Percentiles rank a stretch among this genome's conserved stretches.
Evolutionary conservation across 75 land plant species (phyloP).

Genomic region (Pinus albicaulis): DNA sequence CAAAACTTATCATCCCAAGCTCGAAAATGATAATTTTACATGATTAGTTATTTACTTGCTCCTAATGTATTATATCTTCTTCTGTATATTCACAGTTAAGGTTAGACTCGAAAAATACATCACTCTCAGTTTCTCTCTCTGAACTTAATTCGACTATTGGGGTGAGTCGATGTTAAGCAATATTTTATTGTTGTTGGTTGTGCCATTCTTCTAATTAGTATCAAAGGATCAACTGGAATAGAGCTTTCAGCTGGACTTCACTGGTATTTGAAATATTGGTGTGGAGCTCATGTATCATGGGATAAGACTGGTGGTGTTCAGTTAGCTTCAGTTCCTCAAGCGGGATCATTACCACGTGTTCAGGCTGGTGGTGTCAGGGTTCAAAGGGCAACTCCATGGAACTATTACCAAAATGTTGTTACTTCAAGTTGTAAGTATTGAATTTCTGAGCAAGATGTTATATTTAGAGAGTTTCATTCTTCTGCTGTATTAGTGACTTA

Average conservation of each 20-base stretch:
- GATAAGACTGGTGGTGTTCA: slow-evolving; percentile 75
- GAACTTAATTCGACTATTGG: neutral
- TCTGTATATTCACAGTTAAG: neutral
- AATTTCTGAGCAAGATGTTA: neutral
- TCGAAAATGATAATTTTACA: neutral
- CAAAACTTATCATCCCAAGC: neutral
- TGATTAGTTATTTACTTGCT: neutral
- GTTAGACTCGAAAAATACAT: neutral
- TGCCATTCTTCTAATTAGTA: slow-evolving; percentile 27
- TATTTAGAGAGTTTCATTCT: neutral
- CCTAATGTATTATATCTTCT: neutral
- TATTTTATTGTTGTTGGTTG: neutral
- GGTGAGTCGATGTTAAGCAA: neutral
- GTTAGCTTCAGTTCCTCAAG: slow-evolving; percentile 52
- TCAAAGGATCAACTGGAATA: slow-evolving; percentile 65
- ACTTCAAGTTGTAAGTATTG: slow-evolving; percentile 64
- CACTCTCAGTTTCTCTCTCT: neutral
- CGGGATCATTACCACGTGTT: slow-evolving; percentile 56
- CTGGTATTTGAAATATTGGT: slow-evolving; percentile 79
- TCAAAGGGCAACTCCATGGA: slow-evolving; percentile 66
- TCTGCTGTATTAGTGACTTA: neutral
- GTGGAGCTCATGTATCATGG: slow-evolving; percentile 79
- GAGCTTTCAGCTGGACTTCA: slow-evolving; percentile 76
- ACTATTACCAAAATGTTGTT: slow-evolving; percentile 87
- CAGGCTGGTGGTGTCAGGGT: slow-evolving; percentile 30